A percentile compares a stretch with the other conserved stretches of the same genome.
Conservation (phyloP, 75 land plant genomes). For the Selaginella tamariscina region DNA sequence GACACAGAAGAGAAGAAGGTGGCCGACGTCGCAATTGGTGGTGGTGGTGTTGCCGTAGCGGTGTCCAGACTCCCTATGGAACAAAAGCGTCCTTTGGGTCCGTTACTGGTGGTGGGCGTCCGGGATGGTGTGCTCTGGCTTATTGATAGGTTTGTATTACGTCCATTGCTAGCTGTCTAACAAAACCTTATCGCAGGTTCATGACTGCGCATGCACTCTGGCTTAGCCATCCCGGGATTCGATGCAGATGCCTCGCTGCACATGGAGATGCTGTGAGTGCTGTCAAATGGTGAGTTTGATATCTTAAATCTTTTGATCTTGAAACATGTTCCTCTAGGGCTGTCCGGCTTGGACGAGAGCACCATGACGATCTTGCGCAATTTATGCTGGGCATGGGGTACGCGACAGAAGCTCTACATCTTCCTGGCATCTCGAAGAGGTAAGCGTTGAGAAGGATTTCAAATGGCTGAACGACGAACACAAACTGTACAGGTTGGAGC, state of each 20-base stretch:
- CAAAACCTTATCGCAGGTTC: constrained; percentile 36
- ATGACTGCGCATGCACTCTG: constrained; percentile 91
- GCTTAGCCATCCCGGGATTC: constrained; percentile 94
- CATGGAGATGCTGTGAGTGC: constrained; percentile 99
- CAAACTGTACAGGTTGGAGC: constrained; percentile 69
- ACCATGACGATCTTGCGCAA: constrained; percentile 97
- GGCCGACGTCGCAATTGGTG: constrained; percentile 87
- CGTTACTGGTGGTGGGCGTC: constrained; percentile 89
- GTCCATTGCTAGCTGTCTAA: background rate
- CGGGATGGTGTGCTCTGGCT: constrained; percentile 96
- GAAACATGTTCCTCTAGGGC: constrained; percentile 46
- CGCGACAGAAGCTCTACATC: constrained; percentile 94
- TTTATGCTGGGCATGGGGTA: constrained; percentile 99
- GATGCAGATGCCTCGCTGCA: constrained; percentile 97
- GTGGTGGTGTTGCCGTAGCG: constrained; percentile 95
- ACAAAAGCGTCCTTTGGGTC: constrained; percentile 95
- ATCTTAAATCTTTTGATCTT: background rate
- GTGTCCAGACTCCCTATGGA: constrained; percentile 89
- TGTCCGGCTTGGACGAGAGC: constrained; percentile 86
- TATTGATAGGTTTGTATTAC: constrained; percentile 56
- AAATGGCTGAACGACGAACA: background rate
- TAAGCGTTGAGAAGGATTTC: constrained; percentile 10
- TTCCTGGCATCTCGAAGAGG: constrained; percentile 99
- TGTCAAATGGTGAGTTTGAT: constrained; percentile 66
- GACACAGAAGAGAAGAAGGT: constrained; percentile 56